A percentile compares a stretch with the other conserved stretches of the same genome.
Evolutionary conservation across 208 protist species (phyloP).

Genomic region (Wallacemonas sp.): DNA sequence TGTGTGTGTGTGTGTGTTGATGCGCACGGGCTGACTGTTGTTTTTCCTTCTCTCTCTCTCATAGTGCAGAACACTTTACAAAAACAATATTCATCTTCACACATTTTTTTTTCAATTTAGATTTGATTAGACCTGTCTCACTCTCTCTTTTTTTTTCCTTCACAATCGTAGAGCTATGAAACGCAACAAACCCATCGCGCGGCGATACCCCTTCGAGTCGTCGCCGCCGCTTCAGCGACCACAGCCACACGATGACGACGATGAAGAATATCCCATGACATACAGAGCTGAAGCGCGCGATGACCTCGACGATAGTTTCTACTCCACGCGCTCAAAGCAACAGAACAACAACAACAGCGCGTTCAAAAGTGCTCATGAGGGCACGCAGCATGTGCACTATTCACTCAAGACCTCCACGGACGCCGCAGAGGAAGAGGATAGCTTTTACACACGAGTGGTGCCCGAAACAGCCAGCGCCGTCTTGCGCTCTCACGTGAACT

Average conservation of each 20-base stretch:
- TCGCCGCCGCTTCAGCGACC: not conserved
- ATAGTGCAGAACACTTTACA: not conserved
- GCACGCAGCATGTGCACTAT: too few relatives aligned
- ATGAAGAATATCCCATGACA: not conserved
- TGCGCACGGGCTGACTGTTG: too few relatives aligned
- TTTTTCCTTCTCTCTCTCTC: constrained; percentile 11
- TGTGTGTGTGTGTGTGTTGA: too few relatives aligned
- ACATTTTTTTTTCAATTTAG: not conserved
- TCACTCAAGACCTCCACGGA: too few relatives aligned
- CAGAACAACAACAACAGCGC: too few relatives aligned
- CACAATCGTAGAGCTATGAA: not conserved
- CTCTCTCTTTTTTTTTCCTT: not conserved
- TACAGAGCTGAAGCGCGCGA: too few relatives aligned
- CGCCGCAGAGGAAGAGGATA: too few relatives aligned
- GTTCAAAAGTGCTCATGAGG: too few relatives aligned
- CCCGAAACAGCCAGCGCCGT: too few relatives aligned
- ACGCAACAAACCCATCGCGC: constrained; percentile 10
- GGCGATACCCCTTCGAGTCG: constrained; percentile 2
- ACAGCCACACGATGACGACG: not conserved
- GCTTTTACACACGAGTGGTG: too few relatives aligned
- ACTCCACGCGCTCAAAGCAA: too few relatives aligned
- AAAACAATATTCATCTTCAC: not conserved
- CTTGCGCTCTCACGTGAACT: not conserved
- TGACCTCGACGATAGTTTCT: not conserved
- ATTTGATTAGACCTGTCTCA: not conserved